Base-by-base conservation (phyloP, 2,329 filamentous ascomycete genomes). In the Pseudopithomyces maydicus region DNA sequence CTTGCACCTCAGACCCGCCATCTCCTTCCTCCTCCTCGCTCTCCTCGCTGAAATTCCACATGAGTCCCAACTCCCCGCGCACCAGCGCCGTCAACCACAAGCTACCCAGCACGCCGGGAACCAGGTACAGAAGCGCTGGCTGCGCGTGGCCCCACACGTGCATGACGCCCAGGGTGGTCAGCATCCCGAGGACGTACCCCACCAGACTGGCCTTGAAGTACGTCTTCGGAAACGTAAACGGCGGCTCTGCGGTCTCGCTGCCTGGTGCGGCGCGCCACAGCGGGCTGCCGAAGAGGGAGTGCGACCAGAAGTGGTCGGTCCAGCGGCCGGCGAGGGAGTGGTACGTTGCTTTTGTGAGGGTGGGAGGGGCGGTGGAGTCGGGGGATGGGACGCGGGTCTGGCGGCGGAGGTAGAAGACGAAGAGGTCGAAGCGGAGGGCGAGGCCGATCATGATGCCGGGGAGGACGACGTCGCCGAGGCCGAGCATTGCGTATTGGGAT, bases 401-500 rank as follows among this genome's bases (percentile, higher is more conserved):
- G 69, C 90, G 88, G 38, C 82, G 82, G 35, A 89, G 81, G 71
- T 98, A 98, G 78, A 90, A 88, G 52, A 92, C 82, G 79, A 91
- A 95, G 7, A 97, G 82, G 71, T 99, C 94, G 67, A 96, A 97
- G n/a, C 94, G 87, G 22, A 99, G 81, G 2, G 93, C 91, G 41
- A 97, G 84, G 1, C 86, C 91, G 60, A 98, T 89, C 78, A 97
- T 88, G 69, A 98, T 92, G 8, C 94, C 95, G 0, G 94, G 94
- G 3, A 99, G 82, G 1, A 97, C 90, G 56, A 99, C 90, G 71
- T 99, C 94, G n/a, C 94, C 94, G 0, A 98, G 83, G 0, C 94
- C 94, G 7, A 99, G 87, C 84, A 98, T 96, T 52, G 91, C 84
- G 64, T 83, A 70, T 23, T 80, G 74, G 57, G 67, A 65, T 38